Evolutionary conservation across 768 basidiomycete genomes (phyloP), one percentile per base, ranked within the genome.

Genomic region (Tylopilus rubrobrunneus): DNA sequence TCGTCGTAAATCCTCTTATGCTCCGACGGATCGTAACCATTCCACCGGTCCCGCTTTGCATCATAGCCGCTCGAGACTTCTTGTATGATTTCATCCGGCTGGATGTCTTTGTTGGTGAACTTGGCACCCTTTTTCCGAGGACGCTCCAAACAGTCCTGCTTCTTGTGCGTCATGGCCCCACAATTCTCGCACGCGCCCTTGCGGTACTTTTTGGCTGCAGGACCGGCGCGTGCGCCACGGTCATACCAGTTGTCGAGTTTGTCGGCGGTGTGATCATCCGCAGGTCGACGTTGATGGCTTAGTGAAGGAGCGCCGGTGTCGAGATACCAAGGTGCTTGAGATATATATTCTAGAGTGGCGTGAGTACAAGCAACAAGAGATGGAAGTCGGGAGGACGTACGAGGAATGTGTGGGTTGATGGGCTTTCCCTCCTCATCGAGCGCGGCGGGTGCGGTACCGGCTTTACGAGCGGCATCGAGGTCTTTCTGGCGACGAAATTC

Each of bases 171-270:
- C 80, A 98, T 87, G 17, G 97, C 90, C 53, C 97, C 97, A 60
- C 97, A 99, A 66, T 99, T 99, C 76, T 98, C 95, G 76, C 97
- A 99, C 28, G 97, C 97, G 33, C 97, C 97, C 67, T 96, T 95
- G 59, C 97, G 83, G 68, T 88, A 99, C 71, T 98, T 98, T 69
- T 93, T 97, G 28, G 96, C 91, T 3, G 92, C 92, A 1, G 93
- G 93, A 11, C 92, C 94, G 0, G 87, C 82, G 58, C 82, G 87
- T 15, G 78, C 79, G 14, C 92, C 92, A 58, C 96, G 82, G 71
- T 92, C 89, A 69, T 97, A 98, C 89, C 94, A 95, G 55, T 83
- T 82, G 62, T 94, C 86, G 61, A 95, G 84, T 70, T 89, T 90
- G 67, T 78, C 76, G 15, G 76, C 47, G 9, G 80, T 69, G 51